Evolutionary conservation across 225 moss, liverwort and hornwort species (phyloP).

Genomic region (Bryum argenteum): DNA sequence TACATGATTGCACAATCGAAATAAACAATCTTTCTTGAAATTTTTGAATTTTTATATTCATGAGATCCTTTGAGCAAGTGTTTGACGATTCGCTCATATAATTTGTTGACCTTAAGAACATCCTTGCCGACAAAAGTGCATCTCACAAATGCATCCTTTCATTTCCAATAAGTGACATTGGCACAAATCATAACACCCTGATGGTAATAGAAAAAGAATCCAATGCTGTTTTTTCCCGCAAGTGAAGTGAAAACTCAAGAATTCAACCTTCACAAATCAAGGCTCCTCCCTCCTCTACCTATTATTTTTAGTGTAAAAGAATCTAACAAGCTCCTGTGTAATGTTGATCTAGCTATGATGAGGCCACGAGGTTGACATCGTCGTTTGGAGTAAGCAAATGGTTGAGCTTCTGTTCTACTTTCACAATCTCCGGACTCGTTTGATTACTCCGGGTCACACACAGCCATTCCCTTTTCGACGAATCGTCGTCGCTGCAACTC

Average conservation of each 20-base stretch:
- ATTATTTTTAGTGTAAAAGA: constrained; percentile 19
- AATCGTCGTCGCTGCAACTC: constrained; percentile 59
- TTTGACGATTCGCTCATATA: too few relatives aligned
- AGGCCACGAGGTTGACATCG: constrained; percentile 20
- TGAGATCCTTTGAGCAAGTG: too few relatives aligned
- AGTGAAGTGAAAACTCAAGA: constrained; percentile 21
- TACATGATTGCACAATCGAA: too few relatives aligned
- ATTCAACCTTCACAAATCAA: constrained; percentile 37
- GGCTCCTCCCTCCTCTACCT: neutral
- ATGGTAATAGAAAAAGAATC: too few relatives aligned
- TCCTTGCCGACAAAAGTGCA: too few relatives aligned
- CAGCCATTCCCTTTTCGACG: constrained; percentile 70
- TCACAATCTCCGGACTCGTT: constrained; percentile 36
- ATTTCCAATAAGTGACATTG: too few relatives aligned
- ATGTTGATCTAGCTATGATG: constrained; percentile 6
- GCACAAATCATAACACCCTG: too few relatives aligned
- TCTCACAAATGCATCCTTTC: too few relatives aligned
- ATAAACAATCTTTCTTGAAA: too few relatives aligned
- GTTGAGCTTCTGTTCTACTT: constrained; percentile 33
- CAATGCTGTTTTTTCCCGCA: constrained; percentile 16
- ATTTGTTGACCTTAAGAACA: too few relatives aligned
- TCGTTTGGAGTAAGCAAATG: constrained; percentile 26
- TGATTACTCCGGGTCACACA: constrained; percentile 70
- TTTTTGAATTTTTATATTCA: too few relatives aligned
- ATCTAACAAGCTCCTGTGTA: constrained; percentile 32